Evolutionary conservation across 768 basidiomycete species (phyloP).

Genomic region (Tricholoma saponaceum): DNA sequence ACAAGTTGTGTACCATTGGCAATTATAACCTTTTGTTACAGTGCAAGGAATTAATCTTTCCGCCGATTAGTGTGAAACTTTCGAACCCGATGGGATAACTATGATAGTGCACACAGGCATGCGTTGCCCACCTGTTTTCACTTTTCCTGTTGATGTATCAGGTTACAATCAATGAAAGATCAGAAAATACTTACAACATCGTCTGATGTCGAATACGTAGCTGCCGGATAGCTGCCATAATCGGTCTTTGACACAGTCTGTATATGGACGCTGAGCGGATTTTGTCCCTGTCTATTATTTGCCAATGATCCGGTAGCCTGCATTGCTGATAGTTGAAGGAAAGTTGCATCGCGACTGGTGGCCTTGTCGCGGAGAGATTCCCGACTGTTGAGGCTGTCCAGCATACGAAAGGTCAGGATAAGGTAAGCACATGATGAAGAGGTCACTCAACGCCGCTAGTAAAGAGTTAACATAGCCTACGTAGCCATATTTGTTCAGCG

Average conservation of each 20-base stretch:
- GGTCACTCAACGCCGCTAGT: constrained; percentile 42
- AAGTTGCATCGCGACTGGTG: constrained; percentile 25
- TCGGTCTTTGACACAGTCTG: constrained; percentile 30
- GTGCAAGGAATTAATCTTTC: neutral
- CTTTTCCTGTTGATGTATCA: neutral
- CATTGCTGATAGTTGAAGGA: constrained; percentile 32
- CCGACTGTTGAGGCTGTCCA: constrained; percentile 41
- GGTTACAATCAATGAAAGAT: neutral
- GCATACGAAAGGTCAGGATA: neutral
- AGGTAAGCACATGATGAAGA: neutral
- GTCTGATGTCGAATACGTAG: neutral
- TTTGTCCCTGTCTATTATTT: neutral
- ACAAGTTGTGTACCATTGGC: too few relatives aligned
- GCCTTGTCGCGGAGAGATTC: constrained; percentile 41
- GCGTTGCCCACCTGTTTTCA: neutral
- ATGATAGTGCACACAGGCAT: too few relatives aligned
- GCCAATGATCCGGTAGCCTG: constrained; percentile 17
- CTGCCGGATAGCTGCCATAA: constrained; percentile 19
- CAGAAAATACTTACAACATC: neutral
- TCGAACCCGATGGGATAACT: neutral
- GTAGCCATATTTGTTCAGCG: neutral
- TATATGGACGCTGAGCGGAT: constrained; percentile 29
- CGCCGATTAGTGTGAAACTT: too few relatives aligned
- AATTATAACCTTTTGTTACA: neutral
- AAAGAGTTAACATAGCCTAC: constrained; percentile 50